Base-by-base conservation (phyloP, 805 yeast genomes). In the Metschnikowia kofuensis region DNA sequence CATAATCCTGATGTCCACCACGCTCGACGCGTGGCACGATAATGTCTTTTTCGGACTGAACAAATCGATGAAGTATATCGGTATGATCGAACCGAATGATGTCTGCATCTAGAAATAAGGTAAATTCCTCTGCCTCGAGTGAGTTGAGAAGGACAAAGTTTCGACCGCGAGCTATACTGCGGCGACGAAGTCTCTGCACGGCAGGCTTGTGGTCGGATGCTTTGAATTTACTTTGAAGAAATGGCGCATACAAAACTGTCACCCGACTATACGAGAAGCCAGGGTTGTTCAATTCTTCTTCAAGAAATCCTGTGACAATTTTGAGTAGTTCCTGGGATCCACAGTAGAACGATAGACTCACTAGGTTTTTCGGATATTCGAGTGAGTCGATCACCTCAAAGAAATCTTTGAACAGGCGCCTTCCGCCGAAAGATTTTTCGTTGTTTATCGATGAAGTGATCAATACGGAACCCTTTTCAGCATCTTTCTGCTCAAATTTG, bases 61-160 rank as follows among this genome's bases (percentile, higher is more conserved):
- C 54, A 47, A 71, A 70, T 30, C 58, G 56, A 12, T 45, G 30
- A 6, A 67, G 40, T 59, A 66, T 57, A 35, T 64, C 63, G 6
- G 56, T 47, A 35, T 61, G 52, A 7, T 61, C 57, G 38, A 70
- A 57, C 34, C 50, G 48, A 14, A 57, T 45, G 26, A 72, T 62
- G 47, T 72, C 77, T 2, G 75, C 62, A 50, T 72, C 77, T 27
- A 72, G 47, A 48, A 68, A 72, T 32, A 72, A 49, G 2, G 70
- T 65, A 48, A 62, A 70, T 41, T 66, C 57, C 48, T 72, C 72
- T 26, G 53, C 45, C 14, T 48, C 55, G 39, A 72, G 54, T 6
- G 66, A 57, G 38, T 60, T 59, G 42, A 60, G 51, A 29, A 70
- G 48, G 6, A 67, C 55, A 55, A 68, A 70, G 56, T 72, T 72